Percentiles rank a stretch among this genome's conserved stretches.
phyloP scores from a whole-genome alignment of 1,139 yeast genomes.

The Pichia sp. region DNA sequence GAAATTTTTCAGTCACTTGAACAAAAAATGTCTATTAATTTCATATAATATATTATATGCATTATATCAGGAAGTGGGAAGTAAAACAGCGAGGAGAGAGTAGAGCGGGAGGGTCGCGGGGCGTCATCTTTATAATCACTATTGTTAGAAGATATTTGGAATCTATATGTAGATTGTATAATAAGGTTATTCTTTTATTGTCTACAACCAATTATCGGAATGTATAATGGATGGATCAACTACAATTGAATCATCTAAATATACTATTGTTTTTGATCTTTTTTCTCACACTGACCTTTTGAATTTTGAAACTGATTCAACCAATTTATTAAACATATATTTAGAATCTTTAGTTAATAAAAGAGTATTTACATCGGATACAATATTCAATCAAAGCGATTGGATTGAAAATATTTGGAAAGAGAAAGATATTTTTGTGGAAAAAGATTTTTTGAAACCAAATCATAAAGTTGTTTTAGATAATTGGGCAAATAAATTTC shows the following conservation, averaged over 20 bases:
- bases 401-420: conserved; percentile 8
- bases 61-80: too few relatives aligned
- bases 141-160: too few relatives aligned
- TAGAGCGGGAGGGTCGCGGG: too few relatives aligned
- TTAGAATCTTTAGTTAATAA: conserved; percentile 10
- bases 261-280: conserved; percentile 12
- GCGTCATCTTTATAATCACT: too few relatives aligned
- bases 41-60: too few relatives aligned
- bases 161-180: too few relatives aligned
- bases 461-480: too few relatives aligned
- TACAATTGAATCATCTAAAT: conserved; percentile 1
- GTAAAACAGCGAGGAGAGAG: too few relatives aligned
- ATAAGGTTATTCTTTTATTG: too few relatives aligned
- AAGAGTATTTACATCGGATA: conserved; percentile 10
- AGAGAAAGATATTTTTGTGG: conserved; percentile 4
- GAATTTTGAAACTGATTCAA: neutral
- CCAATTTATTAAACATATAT: neutral
- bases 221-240: neutral
- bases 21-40: too few relatives aligned
- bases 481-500: neutral
- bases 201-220: too few relatives aligned
- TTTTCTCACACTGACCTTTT: conserved; percentile 7
- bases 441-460: neutral
- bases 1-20: too few relatives aligned
- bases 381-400: conserved; percentile 1